Conservation (phyloP, 495 filamentous ascomycete species). For the Bacidia gigantensis region DNA sequence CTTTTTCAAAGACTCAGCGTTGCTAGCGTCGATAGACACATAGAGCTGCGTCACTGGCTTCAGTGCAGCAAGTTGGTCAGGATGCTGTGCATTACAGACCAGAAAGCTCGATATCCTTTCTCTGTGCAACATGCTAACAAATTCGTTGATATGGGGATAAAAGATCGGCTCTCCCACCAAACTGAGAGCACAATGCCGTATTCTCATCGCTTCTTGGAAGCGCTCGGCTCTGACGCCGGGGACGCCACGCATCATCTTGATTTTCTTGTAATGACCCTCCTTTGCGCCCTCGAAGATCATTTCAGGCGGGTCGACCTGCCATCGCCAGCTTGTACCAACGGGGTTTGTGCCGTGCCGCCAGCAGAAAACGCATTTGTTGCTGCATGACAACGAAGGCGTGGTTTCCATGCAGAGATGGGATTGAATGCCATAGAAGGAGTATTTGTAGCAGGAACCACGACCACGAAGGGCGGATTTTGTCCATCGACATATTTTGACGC, state of each 20-base stretch:
- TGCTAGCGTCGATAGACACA: conserved; percentile 87
- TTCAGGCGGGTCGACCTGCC: conserved; percentile 82
- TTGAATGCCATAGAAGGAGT: conserved; percentile 86
- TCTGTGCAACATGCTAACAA: conserved; percentile 63
- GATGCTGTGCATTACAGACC: conserved; percentile 97
- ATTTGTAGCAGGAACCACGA: conserved; percentile 93
- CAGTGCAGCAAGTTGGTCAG: conserved; percentile 71
- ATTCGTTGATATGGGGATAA: conserved; percentile 92
- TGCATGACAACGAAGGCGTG: conserved; percentile 86
- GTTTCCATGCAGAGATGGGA: conserved; percentile 98
- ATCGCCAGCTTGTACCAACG: conserved; percentile 90
- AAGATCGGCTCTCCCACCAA: conserved; percentile 95
- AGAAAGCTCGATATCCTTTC: conserved; percentile 88
- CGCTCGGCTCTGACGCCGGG: conserved; percentile 84
- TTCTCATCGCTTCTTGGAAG: conserved; percentile 83
- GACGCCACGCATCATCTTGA: conserved; percentile 89
- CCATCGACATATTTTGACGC: conserved; percentile 97
- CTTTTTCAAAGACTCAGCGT: conserved; percentile 69
- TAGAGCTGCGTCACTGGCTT: conserved; percentile 84
- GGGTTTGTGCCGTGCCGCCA: conserved; percentile 97
- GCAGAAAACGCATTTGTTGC: conserved; percentile 97
- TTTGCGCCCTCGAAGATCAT: conserved; percentile 82
- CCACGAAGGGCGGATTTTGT: conserved; percentile 96
- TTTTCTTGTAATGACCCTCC: conserved; percentile 86
- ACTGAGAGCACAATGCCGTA: conserved; percentile 80